phyloP scores from a whole-genome alignment of 2,329 filamentous ascomycete species.

The Cryphonectria parasitica region DNA sequence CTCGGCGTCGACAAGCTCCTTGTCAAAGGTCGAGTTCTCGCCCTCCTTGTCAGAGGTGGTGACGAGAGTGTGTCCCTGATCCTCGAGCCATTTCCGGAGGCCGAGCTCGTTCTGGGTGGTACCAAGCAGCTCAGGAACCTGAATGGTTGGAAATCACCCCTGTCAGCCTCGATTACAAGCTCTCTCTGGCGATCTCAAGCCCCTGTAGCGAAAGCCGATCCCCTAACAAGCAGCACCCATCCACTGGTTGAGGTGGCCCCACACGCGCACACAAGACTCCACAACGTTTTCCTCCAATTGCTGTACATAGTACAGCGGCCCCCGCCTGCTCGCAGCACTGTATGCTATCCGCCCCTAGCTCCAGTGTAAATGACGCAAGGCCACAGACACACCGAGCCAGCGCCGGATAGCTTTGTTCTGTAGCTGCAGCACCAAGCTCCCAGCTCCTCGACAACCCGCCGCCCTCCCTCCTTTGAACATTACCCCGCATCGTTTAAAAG shows the following conservation, averaged over 20 bases:
- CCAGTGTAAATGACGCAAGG: not conserved
- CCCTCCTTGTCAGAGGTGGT: constrained; percentile 98
- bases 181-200: not conserved
- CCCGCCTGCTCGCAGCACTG: not conserved
- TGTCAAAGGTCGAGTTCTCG: constrained; percentile 88
- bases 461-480: not conserved
- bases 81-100: constrained; percentile 95
- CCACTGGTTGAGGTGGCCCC: not conserved
- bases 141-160: constrained; percentile 11
- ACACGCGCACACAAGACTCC: not conserved
- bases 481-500: constrained; percentile 11
- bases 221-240: not conserved
- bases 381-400: not conserved
- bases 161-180: constrained; percentile 13
- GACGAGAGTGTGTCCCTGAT: constrained; percentile 92
- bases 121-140: constrained; percentile 82
- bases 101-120: constrained; percentile 99
- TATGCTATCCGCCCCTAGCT: not conserved
- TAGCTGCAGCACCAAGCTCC: not conserved
- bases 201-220: constrained; percentile 1
- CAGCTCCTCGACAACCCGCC: not conserved
- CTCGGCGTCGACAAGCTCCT: constrained; percentile 95
- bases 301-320: not conserved
- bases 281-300: constrained; percentile 6
- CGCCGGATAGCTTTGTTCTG: not conserved